These are phyloP conservation scores for Quercus phellos DNA, from an alignment of 331 rosid genomes.

Conservation along the genomic window DNA sequence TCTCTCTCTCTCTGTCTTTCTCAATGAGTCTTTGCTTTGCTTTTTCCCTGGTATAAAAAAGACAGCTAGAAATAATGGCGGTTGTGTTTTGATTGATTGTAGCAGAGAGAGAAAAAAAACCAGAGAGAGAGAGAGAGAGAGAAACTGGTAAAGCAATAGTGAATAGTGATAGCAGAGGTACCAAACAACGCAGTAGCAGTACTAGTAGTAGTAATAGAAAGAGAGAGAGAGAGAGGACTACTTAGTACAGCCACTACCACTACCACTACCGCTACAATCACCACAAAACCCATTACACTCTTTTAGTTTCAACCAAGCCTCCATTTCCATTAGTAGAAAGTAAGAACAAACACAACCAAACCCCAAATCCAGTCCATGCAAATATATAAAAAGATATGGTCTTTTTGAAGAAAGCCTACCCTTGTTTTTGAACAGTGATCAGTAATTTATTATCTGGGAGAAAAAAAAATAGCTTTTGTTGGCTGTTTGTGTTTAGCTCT, in stretches of 20 bases:
- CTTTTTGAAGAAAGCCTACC: not conserved
- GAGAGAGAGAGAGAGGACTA: not conserved
- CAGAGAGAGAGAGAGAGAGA: conserved; percentile 13
- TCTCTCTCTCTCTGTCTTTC: conserved; percentile 18
- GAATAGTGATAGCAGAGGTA: conserved; percentile 22
- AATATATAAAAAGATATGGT: not conserved
- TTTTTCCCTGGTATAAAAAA: conserved; percentile 31
- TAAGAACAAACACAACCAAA: not conserved
- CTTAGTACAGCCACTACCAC: conserved; percentile 20
- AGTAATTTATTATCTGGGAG: not conserved
- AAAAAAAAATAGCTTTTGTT: conserved; percentile 6
- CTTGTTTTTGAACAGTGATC: not conserved
- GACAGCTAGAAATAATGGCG: conserved; percentile 37
- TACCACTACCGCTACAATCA: conserved; percentile 22
- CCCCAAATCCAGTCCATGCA: not conserved
- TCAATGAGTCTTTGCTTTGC: conserved; percentile 15
- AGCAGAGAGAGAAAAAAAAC: conserved; percentile 12
- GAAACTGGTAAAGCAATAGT: conserved; percentile 22
- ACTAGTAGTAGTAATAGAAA: not conserved
- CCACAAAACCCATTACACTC: not conserved
- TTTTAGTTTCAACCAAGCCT: not conserved
- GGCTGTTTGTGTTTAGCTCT: not conserved
- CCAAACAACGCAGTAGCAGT: conserved; percentile 4
- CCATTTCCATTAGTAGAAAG: conserved; percentile 25
- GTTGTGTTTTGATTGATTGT: conserved; percentile 51